Conservation (phyloP, 257 asterid species). For the Solanum dulcamara region DNA sequence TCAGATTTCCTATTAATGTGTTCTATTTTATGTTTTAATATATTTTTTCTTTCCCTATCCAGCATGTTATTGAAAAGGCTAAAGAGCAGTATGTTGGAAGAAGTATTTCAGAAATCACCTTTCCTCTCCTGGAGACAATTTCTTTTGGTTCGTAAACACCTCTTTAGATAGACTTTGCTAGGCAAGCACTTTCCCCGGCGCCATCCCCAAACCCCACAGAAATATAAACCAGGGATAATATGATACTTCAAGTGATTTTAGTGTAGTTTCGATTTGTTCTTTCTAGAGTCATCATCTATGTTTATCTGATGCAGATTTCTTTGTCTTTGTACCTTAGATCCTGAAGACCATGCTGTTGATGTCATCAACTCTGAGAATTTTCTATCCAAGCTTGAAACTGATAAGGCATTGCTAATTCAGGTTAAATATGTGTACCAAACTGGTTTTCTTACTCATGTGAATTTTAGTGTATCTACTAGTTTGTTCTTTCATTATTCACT, state of each 20-base stretch:
- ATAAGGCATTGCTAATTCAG: constrained; percentile 77
- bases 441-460: neutral
- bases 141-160: constrained; percentile 39
- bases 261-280: neutral
- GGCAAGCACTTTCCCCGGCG: neutral
- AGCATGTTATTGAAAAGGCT: constrained; percentile 58
- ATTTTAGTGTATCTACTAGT: neutral
- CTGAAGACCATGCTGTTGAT: constrained; percentile 26
- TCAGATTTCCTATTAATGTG: neutral
- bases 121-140: constrained; percentile 49
- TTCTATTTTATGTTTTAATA: neutral
- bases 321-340: constrained; percentile 32
- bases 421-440: constrained; percentile 15
- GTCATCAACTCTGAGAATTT: constrained; percentile 47
- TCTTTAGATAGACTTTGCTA: neutral
- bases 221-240: neutral
- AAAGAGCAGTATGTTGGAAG: constrained; percentile 36
- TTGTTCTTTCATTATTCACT: neutral
- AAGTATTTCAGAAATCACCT: constrained; percentile 42
- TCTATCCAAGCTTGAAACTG: constrained; percentile 45
- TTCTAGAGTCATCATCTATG: neutral
- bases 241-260: neutral
- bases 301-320: constrained; percentile 6
- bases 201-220: neutral
- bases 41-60: constrained; percentile 15